Base-by-base conservation (phyloP, 2,329 filamentous ascomycete species). In the Sclerotinia trifoliorum region DNA sequence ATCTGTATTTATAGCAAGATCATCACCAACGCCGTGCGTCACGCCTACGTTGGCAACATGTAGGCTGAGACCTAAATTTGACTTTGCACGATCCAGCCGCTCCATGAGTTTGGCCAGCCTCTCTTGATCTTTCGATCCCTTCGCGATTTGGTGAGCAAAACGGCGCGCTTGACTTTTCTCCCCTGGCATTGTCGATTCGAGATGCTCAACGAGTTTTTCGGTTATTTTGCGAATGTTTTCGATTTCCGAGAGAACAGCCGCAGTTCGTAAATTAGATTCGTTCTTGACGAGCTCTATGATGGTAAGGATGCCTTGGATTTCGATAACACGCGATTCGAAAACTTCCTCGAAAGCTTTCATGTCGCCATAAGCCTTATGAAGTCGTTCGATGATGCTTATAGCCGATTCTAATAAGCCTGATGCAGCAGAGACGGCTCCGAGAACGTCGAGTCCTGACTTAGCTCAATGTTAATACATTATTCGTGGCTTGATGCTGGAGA, bases 401-500 rank as follows among this genome's bases (percentile, higher is more conserved):
- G 2, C n/a, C 0, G 21, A 24, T 17, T 56, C 54, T 17, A 56
- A 13, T 1, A 39, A 15, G 32, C 5, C 29, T 0, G 32, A 17
- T 17, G 39, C 13, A 3, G 32, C 21, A 8, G 55, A 57, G 6
- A 57, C 17, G 1, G 55, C 21, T 24, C 32, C 55, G 7, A 57
- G n/a, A 3, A 42, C n/a, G 13, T 57, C 21, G 2, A 42, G 5
- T 42, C 55, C 55, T 3, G 55, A 5, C 32, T 57, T 11, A 5
- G 21, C 13, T 15, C 32, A 15, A 4, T 49, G 0, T 57, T 42
- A 57, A 32, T 24, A 17, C 8, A 2, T 39, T 10, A 39, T 15
- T 11, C 3, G 3, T 7, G 5, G 1, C 2, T 21, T 17, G 0
- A 8, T 3, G 13, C 21, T 11, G 4, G 21, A 2, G 2, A 5